A percentile compares a stretch with the other conserved stretches of the same genome.
phyloP scores from a whole-genome alignment of 2,329 filamentous ascomycete genomes.

The Nemania sp. region DNA sequence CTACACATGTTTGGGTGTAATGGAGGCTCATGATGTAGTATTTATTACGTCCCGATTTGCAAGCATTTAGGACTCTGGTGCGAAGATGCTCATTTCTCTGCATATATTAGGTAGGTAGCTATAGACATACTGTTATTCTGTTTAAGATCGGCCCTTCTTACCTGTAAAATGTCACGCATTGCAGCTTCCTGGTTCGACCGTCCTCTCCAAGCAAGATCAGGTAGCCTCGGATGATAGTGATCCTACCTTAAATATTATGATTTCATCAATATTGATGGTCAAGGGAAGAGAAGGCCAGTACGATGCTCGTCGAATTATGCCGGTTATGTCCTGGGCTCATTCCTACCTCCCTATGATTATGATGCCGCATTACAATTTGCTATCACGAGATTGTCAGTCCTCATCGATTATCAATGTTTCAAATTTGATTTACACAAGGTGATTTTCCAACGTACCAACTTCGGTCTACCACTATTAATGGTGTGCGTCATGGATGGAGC shows the following conservation, averaged over 20 bases:
- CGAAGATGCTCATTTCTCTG: background rate
- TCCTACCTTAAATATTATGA: constrained; percentile 10
- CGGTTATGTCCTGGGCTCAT: background rate
- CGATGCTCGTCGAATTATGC: background rate
- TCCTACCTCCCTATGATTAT: too few relatives aligned
- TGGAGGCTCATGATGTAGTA: background rate
- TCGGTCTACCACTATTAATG: background rate
- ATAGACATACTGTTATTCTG: too few relatives aligned
- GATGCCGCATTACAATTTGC: background rate
- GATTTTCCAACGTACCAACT: background rate
- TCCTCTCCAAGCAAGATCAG: background rate
- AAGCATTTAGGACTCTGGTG: too few relatives aligned
- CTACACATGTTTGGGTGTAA: background rate
- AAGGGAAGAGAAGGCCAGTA: background rate
- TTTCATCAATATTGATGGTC: background rate
- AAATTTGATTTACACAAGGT: background rate
- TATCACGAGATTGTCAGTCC: background rate
- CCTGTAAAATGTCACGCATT: too few relatives aligned
- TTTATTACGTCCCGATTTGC: too few relatives aligned
- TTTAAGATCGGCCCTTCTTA: too few relatives aligned
- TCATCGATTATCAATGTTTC: constrained; percentile 8
- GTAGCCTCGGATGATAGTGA: background rate
- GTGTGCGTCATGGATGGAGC: constrained; percentile 8
- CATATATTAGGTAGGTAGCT: too few relatives aligned
- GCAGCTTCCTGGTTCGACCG: too few relatives aligned